A percentile compares a stretch with the other conserved stretches of the same genome.
These are phyloP conservation scores for Pterulicium gracile DNA, from an alignment of 1,284 basidiomycete species.

Conservation along the genomic window DNA sequence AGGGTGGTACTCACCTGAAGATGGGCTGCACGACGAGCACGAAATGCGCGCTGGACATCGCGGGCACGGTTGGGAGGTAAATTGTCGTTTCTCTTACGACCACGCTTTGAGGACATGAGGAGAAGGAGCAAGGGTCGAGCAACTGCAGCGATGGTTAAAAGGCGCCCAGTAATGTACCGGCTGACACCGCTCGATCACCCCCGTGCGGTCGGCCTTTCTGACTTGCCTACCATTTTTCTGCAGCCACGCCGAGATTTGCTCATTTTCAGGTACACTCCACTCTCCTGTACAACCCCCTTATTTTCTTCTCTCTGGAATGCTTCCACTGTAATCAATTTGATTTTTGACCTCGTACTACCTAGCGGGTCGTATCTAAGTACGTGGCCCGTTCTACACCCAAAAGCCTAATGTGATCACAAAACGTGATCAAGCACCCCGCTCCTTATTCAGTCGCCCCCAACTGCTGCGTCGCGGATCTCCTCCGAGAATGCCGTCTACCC, in stretches of 20 bases:
- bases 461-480: neutral
- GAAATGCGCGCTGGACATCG: slow-evolving; percentile 88
- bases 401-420: neutral
- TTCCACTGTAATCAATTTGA: too few species aligned
- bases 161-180: neutral
- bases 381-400: slow-evolving; percentile 1
- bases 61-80: slow-evolving; percentile 86
- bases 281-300: neutral
- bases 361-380: too few species aligned
- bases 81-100: slow-evolving; percentile 86
- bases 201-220: too few species aligned
- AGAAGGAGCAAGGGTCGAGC: slow-evolving; percentile 10
- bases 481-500: neutral
- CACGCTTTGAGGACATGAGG: slow-evolving; percentile 74
- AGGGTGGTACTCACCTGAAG: slow-evolving; percentile 50
- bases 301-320: too few species aligned
- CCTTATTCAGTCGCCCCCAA: too few species aligned
- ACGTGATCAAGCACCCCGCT: neutral
- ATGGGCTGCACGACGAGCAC: slow-evolving; percentile 83
- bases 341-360: neutral
- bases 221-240: slow-evolving; percentile 1
- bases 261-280: neutral
- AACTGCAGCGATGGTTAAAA: neutral
- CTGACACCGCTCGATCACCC: neutral
- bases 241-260: slow-evolving; percentile 1